Percentiles rank a stretch among this genome's conserved stretches.
Conservation (phyloP, 2,329 filamentous ascomycete species). For the Exutisphaerella laricina region DNA sequence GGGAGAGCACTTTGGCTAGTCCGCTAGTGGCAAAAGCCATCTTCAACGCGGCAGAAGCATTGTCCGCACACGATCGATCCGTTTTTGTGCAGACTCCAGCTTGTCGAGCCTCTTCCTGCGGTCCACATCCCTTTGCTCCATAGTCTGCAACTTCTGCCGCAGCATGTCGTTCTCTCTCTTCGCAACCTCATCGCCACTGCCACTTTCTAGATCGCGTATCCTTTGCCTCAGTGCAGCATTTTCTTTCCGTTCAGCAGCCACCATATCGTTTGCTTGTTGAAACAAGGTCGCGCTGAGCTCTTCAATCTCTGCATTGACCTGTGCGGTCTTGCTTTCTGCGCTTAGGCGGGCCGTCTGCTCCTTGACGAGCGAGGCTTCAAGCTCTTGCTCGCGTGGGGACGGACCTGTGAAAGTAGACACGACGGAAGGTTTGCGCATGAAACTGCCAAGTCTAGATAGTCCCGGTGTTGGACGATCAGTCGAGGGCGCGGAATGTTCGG, state of each 20-base stretch:
- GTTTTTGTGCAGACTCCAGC: conserved; percentile 63
- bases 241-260: conserved; percentile 66
- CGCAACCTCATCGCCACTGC: conserved; percentile 53
- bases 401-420: conserved; percentile 30
- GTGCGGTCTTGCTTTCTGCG: conserved; percentile 62
- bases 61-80: conserved; percentile 65
- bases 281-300: conserved; percentile 71
- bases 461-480: conserved; percentile 29
- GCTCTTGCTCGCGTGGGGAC: conserved; percentile 37
- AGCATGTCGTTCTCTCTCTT: conserved; percentile 61
- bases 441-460: conserved; percentile 41
- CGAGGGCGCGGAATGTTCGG: conserved; percentile 14
- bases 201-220: conserved; percentile 60
- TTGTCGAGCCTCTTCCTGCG: conserved; percentile 63
- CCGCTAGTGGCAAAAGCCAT: too few species aligned
- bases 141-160: conserved; percentile 61
- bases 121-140: conserved; percentile 65
- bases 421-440: conserved; percentile 37
- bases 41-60: conserved; percentile 46
- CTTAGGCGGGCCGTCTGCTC: conserved; percentile 63
- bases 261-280: conserved; percentile 83
- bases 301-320: conserved; percentile 68
- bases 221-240: conserved; percentile 66
- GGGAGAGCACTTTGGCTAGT: too few species aligned
- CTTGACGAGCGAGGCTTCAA: conserved; percentile 59